Base-by-base conservation (phyloP, 805 yeast species). In the Sugiyamaella valdiviana region DNA sequence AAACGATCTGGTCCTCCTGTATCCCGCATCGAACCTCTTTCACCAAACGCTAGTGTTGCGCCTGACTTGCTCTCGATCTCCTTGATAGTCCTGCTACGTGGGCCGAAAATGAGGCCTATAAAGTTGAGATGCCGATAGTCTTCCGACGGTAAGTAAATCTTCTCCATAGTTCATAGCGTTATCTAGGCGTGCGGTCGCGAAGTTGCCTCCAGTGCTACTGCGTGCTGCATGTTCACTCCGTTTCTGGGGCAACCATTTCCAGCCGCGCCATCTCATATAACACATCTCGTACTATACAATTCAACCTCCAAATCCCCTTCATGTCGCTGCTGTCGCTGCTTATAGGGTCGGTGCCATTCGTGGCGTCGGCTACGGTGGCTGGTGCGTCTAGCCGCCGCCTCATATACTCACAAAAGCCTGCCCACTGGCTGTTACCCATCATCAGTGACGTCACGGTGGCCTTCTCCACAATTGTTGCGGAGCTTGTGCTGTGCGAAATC, bases 401-500 rank as follows among this genome's bases (percentile, higher is more conserved):
- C 5, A 43, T 46, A 15, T 17, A 36, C 12, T 21, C 39, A 14
- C 20, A 39, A 9, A 39, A 39, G 36, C 21, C 26, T 14, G 37
- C n/a, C 6, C 22, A 20, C 16, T 23, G 21, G 36, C 23, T 42
- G 37, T 16, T 42, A 7, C 37, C 40, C 14, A 7, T 43, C 14
- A 39, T 45, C 29, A 55, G 52, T 26, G 50, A 46, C 42, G 16
- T 46, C 12, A 52, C 64, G 1, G 42, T 57, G 9, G 41, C 54
- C 14, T 24, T 49, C 14, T 46, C 63, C 7, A 32, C 53, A 5
- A 59, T 63, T n/a, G 50, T 67, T 6, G 59, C 63, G 26, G 64
- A 64, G 53, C 63, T 69, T 36, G 70, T 66, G 7, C 57, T 70
- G 36, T 68, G 72, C 52, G 74, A 69, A 48, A 64, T 70, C 24